Conservation (phyloP, 78 protist species). For the Dictyostelium brefeldianum region DNA sequence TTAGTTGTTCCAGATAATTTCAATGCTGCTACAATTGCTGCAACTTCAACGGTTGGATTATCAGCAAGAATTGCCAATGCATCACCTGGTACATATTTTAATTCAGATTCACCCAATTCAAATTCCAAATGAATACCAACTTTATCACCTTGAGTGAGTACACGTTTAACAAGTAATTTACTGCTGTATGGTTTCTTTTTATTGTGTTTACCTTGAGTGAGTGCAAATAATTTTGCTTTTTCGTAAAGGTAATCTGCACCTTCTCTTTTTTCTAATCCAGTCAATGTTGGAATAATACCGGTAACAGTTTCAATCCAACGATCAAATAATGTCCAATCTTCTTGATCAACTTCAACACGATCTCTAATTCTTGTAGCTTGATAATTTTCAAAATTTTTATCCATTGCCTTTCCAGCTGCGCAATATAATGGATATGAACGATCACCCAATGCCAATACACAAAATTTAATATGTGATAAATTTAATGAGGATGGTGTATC, state of each 20-base stretch:
- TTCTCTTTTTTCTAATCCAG: not conserved
- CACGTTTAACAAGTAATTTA: conserved; percentile 26
- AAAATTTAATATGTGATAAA: conserved; percentile 39
- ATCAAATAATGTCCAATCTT: conserved; percentile 59
- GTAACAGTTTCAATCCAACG: conserved; percentile 35
- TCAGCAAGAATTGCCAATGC: conserved; percentile 57
- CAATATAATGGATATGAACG: conserved; percentile 66
- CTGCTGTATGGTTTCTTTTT: conserved; percentile 69
- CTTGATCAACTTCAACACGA: conserved; percentile 75
- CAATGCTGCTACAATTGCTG: not conserved
- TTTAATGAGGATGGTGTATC: conserved; percentile 12
- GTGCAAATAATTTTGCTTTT: conserved; percentile 33
- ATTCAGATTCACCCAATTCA: conserved; percentile 74
- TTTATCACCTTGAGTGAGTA: conserved; percentile 42
- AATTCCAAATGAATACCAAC: conserved; percentile 67
- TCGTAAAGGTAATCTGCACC: conserved; percentile 64
- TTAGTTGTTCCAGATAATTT: not conserved
- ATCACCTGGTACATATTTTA: conserved; percentile 66
- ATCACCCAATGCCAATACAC: conserved; percentile 70
- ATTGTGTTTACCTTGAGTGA: conserved; percentile 49
- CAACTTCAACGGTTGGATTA: conserved; percentile 33
- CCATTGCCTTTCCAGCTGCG: conserved; percentile 55
- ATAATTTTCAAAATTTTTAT: conserved; percentile 12
- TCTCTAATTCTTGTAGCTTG: conserved; percentile 23
- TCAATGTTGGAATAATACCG: conserved; percentile 9